These are phyloP conservation scores for Candida mattraensis DNA, from an alignment of 805 yeast species.

Conservation along the genomic window DNA sequence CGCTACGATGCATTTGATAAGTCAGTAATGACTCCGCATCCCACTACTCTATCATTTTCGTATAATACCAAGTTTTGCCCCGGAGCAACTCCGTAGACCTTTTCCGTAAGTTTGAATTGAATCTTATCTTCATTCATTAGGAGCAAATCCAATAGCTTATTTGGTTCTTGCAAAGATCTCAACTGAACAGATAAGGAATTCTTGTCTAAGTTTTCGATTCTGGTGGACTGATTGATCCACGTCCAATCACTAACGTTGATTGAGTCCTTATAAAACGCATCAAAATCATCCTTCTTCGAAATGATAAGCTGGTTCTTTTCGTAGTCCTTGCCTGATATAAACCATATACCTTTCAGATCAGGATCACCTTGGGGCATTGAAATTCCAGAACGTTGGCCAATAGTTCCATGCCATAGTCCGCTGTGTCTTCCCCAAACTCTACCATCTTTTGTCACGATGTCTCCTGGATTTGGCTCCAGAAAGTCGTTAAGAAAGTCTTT, in stretches of 20 bases:
- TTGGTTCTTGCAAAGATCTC: conserved; percentile 70
- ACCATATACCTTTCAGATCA: conserved; percentile 77
- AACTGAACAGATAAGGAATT: conserved; percentile 54
- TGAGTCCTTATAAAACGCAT: conserved; percentile 47
- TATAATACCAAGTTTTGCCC: conserved; percentile 87
- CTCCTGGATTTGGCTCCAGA: conserved; percentile 70
- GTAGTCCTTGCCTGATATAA: conserved; percentile 67
- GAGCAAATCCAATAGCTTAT: conserved; percentile 24
- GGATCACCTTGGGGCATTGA: conserved; percentile 91
- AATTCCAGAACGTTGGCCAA: conserved; percentile 81
- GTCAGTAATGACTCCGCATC: conserved; percentile 48
- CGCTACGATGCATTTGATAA: conserved; percentile 9
- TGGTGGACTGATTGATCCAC: conserved; percentile 42
- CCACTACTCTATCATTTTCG: conserved; percentile 63
- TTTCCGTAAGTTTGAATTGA: conserved; percentile 40
- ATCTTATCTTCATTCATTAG: conserved; percentile 18
- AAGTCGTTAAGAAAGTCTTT: conserved; percentile 73
- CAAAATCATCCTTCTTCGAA: conserved; percentile 66
- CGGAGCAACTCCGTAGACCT: conserved; percentile 77
- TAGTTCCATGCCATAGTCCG: conserved; percentile 94
- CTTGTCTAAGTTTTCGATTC: conserved; percentile 8
- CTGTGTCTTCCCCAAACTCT: conserved; percentile 74
- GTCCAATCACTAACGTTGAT: conserved; percentile 47
- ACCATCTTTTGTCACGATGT: conserved; percentile 76
- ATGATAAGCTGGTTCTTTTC: conserved; percentile 74